These are phyloP conservation scores for Fusarium redolens DNA, from an alignment of 2,329 filamentous ascomycete genomes.

Conservation along the genomic window DNA sequence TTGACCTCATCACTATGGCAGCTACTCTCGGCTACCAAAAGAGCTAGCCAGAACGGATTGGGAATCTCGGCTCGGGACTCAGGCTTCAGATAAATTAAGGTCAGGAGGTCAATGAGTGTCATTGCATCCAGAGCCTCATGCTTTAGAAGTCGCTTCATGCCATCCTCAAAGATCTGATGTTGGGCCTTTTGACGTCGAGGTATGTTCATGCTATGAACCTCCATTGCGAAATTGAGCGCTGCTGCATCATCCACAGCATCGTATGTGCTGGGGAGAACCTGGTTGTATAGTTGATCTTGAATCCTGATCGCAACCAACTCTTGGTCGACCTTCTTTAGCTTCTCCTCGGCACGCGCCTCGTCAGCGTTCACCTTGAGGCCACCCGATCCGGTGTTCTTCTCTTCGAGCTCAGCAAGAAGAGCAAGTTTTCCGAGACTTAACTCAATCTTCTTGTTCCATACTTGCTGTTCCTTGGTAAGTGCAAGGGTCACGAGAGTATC, in stretches of 20 bases:
- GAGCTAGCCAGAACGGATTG: conserved; percentile 80
- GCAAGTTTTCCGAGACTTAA: conserved; percentile 89
- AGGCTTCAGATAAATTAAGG: conserved; percentile 69
- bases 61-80: conserved; percentile 64
- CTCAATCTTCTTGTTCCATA: conserved; percentile 95
- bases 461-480: conserved; percentile 76
- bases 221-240: conserved; percentile 79
- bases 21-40: conserved; percentile 69
- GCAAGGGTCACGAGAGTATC: conserved; percentile 77
- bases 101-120: conserved; percentile 79
- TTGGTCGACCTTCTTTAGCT: conserved; percentile 67
- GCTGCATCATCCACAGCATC: conserved; percentile 83
- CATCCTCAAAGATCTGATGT: conserved; percentile 76
- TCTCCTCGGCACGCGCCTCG: conserved; percentile 54
- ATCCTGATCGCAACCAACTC: conserved; percentile 77
- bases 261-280: conserved; percentile 74
- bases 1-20: conserved; percentile 67
- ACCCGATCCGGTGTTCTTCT: conserved; percentile 45
- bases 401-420: conserved; percentile 71
- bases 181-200: conserved; percentile 73
- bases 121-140: conserved; percentile 77
- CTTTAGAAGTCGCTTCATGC: conserved; percentile 75
- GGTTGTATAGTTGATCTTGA: conserved; percentile 82
- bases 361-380: conserved; percentile 54
- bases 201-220: conserved; percentile 69